Base-by-base conservation (phyloP, 169 alveolate genomes). In the Eimeria brunetti region DNA sequence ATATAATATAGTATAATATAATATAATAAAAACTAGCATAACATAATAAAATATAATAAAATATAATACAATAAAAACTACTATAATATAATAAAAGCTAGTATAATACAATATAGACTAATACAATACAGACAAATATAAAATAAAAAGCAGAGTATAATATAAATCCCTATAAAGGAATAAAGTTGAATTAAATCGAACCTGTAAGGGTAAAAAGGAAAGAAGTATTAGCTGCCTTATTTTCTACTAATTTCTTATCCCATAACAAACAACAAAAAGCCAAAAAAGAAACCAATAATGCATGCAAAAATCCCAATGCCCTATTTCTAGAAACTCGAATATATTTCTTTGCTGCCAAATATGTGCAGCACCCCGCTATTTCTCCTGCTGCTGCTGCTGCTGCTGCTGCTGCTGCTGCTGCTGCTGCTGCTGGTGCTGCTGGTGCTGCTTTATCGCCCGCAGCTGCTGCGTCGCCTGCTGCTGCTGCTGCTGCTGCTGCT, bases 311-410 rank as follows among this genome's bases (percentile, higher is more conserved):
- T 36, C 88, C 88, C 16, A 78, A 1, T 27, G 44, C 2, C 14
- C 88, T 44, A 33, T 78, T 78, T 24, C 88, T 24, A 0, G 88
- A 22, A 18, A 38, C 67, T 14, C 27, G 18, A 20, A 78, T 38
- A 16, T 3, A 11, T 22, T 30, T 5, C 0, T 22, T 18, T 24
- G 88, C 62, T 7, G 60, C 60, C 67, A 9, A 14, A 6, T 24
- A 18, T 22, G 30, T 60, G 12, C 64, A 20, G 44, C 88, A 78
- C 67, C 20, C 88, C 9, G 69, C 14, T 78, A 60, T n/a, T 49
- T 62, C 88, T 78, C 64, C 88, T 76, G 58, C 88, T 76, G 64
- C 88, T 76, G 64, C 62, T 76, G 88, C 88, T 41, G 64, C 67
- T 41, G 88, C 88, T 78, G 64, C 88, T 12, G 62, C 44, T 78